Evolutionary conservation across 306 rosid genomes (phyloP).

Genomic region (Fagus sylvatica): DNA sequence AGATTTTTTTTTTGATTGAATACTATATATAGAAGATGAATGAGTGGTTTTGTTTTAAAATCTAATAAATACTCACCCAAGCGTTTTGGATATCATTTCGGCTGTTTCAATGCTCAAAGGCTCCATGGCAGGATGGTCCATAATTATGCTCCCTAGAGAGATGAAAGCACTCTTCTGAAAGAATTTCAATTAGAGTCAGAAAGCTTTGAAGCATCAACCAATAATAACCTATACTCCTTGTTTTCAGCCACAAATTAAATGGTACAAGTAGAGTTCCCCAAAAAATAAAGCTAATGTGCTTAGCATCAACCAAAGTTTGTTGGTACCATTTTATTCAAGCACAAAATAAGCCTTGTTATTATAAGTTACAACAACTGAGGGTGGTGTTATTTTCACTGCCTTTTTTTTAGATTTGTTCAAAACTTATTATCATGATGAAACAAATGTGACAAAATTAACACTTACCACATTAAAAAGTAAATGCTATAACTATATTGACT

Average conservation of each 20-base stretch:
- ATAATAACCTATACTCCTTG: slow-evolving; percentile 21
- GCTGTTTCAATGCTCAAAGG: slow-evolving; percentile 1
- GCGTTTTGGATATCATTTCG: slow-evolving; percentile 9
- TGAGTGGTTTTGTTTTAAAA: slow-evolving; percentile 1
- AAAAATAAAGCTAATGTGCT: too few relatives aligned
- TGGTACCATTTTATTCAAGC: neutral
- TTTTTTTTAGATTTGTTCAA: too few relatives aligned
- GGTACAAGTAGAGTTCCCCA: too few relatives aligned
- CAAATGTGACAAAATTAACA: too few relatives aligned
- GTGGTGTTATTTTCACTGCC: too few relatives aligned
- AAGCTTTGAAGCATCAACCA: neutral
- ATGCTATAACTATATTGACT: too few relatives aligned
- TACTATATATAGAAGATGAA: slow-evolving; percentile 14
- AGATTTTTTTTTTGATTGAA: too few relatives aligned
- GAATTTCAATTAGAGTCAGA: neutral
- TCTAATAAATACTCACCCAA: neutral
- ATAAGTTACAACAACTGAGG: too few relatives aligned
- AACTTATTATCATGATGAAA: too few relatives aligned
- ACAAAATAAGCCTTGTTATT: slow-evolving; percentile 5
- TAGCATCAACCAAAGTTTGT: neutral
- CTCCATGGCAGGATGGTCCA: slow-evolving; percentile 10
- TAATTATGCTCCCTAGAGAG: slow-evolving; percentile 15
- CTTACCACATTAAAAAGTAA: too few relatives aligned
- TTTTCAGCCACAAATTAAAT: slow-evolving; percentile 6
- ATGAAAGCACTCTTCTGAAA: slow-evolving; percentile 5